These are phyloP conservation scores for Choanephora cucurbitarum DNA, from an alignment of 371 early-diverging fungal species.

Conservation along the genomic window DNA sequence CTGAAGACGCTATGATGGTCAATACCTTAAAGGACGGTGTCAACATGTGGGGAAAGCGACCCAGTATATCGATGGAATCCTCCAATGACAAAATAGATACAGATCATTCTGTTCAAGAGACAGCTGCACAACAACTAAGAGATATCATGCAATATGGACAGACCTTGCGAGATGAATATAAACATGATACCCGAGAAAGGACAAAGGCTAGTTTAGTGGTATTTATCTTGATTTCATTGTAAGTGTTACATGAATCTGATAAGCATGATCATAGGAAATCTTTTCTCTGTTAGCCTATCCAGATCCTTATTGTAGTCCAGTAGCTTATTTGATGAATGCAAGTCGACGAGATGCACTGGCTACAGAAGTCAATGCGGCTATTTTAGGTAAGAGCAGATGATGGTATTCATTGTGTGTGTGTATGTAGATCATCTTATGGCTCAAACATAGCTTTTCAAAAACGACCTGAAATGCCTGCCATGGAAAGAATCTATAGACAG, in stretches of 20 bases:
- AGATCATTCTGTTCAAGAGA: neutral
- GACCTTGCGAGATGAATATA: conserved; percentile 69
- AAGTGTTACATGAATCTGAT: neutral
- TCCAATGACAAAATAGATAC: neutral
- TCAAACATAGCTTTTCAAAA: conserved; percentile 27
- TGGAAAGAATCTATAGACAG: conserved; percentile 50
- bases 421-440: neutral
- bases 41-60: neutral
- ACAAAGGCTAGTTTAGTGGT: conserved; percentile 27
- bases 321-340: conserved; percentile 54
- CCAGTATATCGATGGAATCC: neutral
- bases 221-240: too few relatives aligned
- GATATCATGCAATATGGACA: conserved; percentile 74
- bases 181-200: conserved; percentile 40
- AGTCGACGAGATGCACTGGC: conserved; percentile 54
- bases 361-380: conserved; percentile 70
- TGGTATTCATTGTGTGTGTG: too few relatives aligned
- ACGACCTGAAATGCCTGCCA: conserved; percentile 39
- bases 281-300: conserved; percentile 85
- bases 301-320: conserved; percentile 59
- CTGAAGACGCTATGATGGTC: neutral
- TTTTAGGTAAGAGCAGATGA: conserved; percentile 64
- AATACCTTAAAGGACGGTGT: neutral
- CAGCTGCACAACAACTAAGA: conserved; percentile 18
- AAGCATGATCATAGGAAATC: conserved; percentile 26